Base-by-base conservation (phyloP, 495 filamentous ascomycete species). In the Cryomyces minteri region DNA sequence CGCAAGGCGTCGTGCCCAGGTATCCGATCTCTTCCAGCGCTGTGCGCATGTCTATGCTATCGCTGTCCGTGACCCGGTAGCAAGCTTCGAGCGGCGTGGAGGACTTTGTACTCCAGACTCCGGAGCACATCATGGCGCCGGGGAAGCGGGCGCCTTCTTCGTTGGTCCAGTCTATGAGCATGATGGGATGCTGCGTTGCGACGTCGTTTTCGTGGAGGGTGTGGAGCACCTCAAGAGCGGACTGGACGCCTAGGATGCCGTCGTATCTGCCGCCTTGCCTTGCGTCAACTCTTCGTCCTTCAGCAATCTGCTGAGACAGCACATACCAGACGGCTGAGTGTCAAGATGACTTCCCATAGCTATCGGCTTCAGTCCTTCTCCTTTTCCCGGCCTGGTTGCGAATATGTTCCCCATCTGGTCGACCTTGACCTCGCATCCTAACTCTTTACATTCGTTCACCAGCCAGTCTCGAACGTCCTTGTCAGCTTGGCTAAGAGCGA, bases 101-200 rank as follows among this genome's bases (percentile, higher is more conserved):
- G 32, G 84, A 79, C 34, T 63, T 66, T 36, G 73, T 80, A 0
- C 80, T 72, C 82, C 82, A 88, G 28, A 90, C 82, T 4, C 82
- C 83, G 4, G 80, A 84, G 6, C 76, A 64, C 5, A 80, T 55
- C 81, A 86, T 86, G 47, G 76, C 81, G 14, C 81, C 72, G 4
- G 84, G 82, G 54, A 87, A 90, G 6, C 84, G 70, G 0, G 82
- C 83, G 1, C 83, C 84, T 57, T 87, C 83, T 56, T 88, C 84
- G 51, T 87, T 88, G 0, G 83, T 88, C 84, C 83, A 90, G 50
- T 84, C 84, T 0, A 86, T 72, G 6, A 83, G 73, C 6, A 80
- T 80, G 7, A 87, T 64, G 25, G 76, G 75, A 49, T 74, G 82
- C 39, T 79, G 71, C 0, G 82, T 85, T 55, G 79, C 70, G n/a